Base-by-base conservation (phyloP, 768 basidiomycete species). In the Auricularia cornea region DNA sequence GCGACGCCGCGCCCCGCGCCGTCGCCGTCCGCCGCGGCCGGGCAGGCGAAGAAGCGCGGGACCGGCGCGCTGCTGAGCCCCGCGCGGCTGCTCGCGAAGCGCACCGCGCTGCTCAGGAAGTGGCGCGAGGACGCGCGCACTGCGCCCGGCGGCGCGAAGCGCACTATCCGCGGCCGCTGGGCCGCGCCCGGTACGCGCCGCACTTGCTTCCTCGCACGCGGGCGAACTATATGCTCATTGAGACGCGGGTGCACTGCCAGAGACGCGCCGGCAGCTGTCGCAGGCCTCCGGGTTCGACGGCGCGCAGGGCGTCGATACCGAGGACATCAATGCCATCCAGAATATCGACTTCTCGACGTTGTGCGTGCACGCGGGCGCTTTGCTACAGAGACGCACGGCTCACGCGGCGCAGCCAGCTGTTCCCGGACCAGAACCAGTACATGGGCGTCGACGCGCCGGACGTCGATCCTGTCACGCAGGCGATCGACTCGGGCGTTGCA, bases 351-450 rank as follows among this genome's bases (percentile, higher is more conserved):
- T 86, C 66, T 74, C 78, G 33, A 77, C 83, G 20, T 86, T 86
- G 67, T 68, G 40, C 51, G 66, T 38, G 32, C 33, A 62, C 63
- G 20, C n/a, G n/a, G n/a, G n/a, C n/a, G n/a, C n/a, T n/a, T n/a
- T n/a, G n/a, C n/a, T n/a, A n/a, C n/a, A n/a, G n/a, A n/a, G n/a
- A n/a, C n/a, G n/a, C n/a, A n/a, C n/a, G n/a, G n/a, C n/a, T n/a
- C n/a, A n/a, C n/a, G n/a, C n/a, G n/a, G n/a, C 23, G 23, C 44
- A 68, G 68, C 78, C 84, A 83, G 63, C 66, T 87, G 29, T 88
- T 88, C 79, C 87, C 88, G 23, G 86, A 89, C 68, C 88, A 89
- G 70, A 79, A 83, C 64, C 70, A 72, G 40, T 88, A 87, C 66
- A 81, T 74, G 32, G 63, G 77, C 28, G 68, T 71, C 30, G 83